Evolutionary conservation across 1,139 yeast genomes (phyloP), one percentile per base, ranked within the genome.

Genomic region (Suhomyces atakaporum): DNA sequence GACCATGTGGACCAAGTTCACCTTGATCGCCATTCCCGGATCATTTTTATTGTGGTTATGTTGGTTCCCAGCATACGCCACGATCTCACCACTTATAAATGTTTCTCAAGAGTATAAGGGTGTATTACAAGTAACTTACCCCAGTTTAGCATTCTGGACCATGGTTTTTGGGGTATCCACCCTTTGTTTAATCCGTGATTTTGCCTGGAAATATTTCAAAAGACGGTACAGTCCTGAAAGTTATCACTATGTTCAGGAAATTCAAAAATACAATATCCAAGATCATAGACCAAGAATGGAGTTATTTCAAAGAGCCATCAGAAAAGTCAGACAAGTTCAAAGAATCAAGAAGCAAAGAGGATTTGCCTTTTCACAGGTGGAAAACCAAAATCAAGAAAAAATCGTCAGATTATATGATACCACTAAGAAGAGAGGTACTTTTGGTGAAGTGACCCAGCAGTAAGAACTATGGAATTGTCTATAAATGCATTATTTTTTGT

Each of bases 271-370:
- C 63, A 90, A 92, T 54, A 86, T 90, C 45, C 95, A 87, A 47
- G 97, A 92, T 57, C 86, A 86, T 60, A 76, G 96, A 50, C 98
- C 99, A 14, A 79, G 96, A 51, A 82, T 90, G 79, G 96, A 89
- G 49, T 96, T 90, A 47, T 94, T 94, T 72, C 98, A 94, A 60
- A 89, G 86, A 62, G 97, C 98, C 5, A 92, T 94, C 42, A 77
- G 97, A 56, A 92, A 90, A 58, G 97, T 92, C 27, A 83, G 99
- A 62, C 98, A 94, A 62, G 97, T 94, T 24, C 97, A 92, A 62
- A 78, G 99, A 62, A 90, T 92, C 84, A 87, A 95, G 58, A 94
- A 92, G 56, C 98, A 92, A 66, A 83, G 98, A 63, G 98, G 98
- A 13, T 94, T 88, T 73, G 99, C 99, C 1, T 94, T 92, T 54